These are phyloP conservation scores for Plasmopara halstedii DNA, from an alignment of 352 stramenopile species.

Conservation along the genomic window DNA sequence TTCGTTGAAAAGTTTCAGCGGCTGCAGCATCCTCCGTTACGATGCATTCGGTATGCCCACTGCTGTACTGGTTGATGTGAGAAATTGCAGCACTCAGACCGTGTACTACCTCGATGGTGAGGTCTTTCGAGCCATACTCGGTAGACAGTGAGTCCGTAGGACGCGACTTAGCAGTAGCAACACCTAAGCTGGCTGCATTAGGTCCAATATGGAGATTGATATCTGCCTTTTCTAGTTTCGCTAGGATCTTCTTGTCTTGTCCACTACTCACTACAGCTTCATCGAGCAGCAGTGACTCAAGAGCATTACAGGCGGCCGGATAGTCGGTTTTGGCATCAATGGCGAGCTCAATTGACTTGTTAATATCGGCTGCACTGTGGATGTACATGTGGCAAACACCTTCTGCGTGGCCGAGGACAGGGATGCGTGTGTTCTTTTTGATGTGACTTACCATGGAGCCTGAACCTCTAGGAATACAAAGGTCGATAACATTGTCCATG, in stretches of 20 bases:
- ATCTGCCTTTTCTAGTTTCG: slow-evolving; percentile 78
- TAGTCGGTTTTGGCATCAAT: slow-evolving; percentile 98
- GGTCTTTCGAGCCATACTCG: slow-evolving; percentile 93
- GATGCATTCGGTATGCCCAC: slow-evolving; percentile 96
- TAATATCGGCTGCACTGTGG: slow-evolving; percentile 82
- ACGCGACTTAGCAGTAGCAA: slow-evolving; percentile 60
- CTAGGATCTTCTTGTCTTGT: slow-evolving; percentile 71
- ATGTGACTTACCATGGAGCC: slow-evolving; percentile 95
- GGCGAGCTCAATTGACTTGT: slow-evolving; percentile 84
- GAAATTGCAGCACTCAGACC: slow-evolving; percentile 87
- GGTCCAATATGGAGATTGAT: slow-evolving; percentile 92
- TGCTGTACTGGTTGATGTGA: slow-evolving; percentile 95
- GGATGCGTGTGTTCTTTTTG: slow-evolving; percentile 96
- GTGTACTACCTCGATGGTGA: slow-evolving; percentile 91
- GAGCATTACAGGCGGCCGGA: slow-evolving; percentile 95
- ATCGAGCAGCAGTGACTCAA: slow-evolving; percentile 96
- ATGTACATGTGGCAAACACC: slow-evolving; percentile 99
- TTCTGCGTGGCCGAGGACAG: slow-evolving; percentile 96
- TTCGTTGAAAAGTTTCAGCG: slow-evolving; percentile 65
- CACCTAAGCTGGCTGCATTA: slow-evolving; percentile 63
- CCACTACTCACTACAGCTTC: slow-evolving; percentile 70
- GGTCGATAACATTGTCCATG: slow-evolving; percentile 96
- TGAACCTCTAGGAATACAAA: slow-evolving; percentile 97
- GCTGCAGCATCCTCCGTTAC: slow-evolving; percentile 87
- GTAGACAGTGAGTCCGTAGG: slow-evolving; percentile 77